A percentile compares a stretch with the other conserved stretches of the same genome.
phyloP scores from a whole-genome alignment of 805 yeast species.

The Starmerella cellae region DNA sequence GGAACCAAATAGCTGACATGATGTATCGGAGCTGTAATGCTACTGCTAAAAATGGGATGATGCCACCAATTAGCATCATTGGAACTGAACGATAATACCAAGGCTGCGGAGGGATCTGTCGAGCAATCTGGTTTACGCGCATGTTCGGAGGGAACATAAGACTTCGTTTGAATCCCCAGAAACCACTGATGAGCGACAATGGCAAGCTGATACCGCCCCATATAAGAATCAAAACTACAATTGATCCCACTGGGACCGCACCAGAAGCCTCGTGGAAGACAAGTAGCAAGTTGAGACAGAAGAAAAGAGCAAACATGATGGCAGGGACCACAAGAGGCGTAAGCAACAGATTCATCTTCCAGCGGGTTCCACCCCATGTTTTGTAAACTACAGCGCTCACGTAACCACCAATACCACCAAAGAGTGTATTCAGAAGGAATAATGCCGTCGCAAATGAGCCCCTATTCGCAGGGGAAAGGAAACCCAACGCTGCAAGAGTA shows the following conservation, averaged over 20 bases:
- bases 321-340: conserved; percentile 87
- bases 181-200: conserved; percentile 67
- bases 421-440: conserved; percentile 69
- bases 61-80: conserved; percentile 63
- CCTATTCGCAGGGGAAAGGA: conserved; percentile 85
- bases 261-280: conserved; percentile 74
- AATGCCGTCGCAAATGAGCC: conserved; percentile 85
- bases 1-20: conserved; percentile 84
- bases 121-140: conserved; percentile 85
- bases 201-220: conserved; percentile 87
- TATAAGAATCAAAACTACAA: conserved; percentile 62
- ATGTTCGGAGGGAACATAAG: conserved; percentile 53
- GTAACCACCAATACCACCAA: conserved; percentile 73
- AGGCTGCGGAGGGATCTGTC: conserved; percentile 90
- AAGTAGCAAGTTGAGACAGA: conserved; percentile 69
- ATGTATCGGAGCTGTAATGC: conserved; percentile 92
- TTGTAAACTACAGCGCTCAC: conserved; percentile 77
- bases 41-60: conserved; percentile 88
- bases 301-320: conserved; percentile 44
- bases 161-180: conserved; percentile 54
- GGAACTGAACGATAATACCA: conserved; percentile 61
- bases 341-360: conserved; percentile 73
- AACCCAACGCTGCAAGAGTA: conserved; percentile 73
- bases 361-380: conserved; percentile 79
- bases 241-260: conserved; percentile 85